A percentile compares a stretch with the other conserved stretches of the same genome.
phyloP scores from a whole-genome alignment of 73 alveolate genomes.

The Loxodes magnus region DNA sequence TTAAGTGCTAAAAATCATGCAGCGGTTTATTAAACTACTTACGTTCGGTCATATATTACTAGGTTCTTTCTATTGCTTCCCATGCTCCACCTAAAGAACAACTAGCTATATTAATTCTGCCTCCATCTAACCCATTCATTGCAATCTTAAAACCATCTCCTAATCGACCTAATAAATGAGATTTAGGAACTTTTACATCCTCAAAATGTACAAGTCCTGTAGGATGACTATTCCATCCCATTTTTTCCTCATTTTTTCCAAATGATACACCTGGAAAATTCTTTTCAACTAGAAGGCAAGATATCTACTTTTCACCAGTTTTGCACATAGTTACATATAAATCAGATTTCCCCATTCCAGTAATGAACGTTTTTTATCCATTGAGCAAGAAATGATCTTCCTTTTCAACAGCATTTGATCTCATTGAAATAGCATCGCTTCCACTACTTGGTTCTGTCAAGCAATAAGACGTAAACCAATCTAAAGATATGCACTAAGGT shows the following conservation, averaged over 20 bases:
- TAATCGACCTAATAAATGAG: conserved; percentile 39
- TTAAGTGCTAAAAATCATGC: conserved; percentile 39
- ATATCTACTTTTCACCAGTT: conserved; percentile 67
- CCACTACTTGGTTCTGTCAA: conserved; percentile 83
- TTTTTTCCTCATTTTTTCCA: conserved; percentile 64
- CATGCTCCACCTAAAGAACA: conserved; percentile 78
- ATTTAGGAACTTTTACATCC: conserved; percentile 63
- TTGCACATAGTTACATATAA: conserved; percentile 53
- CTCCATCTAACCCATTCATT: conserved; percentile 83
- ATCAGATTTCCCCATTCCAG: conserved; percentile 67
- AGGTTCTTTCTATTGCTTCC: conserved; percentile 42
- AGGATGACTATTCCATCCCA: conserved; percentile 85
- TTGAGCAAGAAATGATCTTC: conserved; percentile 64
- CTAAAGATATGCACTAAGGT: conserved; percentile 42
- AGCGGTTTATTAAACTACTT: conserved; percentile 61
- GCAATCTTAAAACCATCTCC: conserved; percentile 89
- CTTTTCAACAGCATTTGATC: conserved; percentile 40
- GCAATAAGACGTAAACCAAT: conserved; percentile 62
- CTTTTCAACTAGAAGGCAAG: conserved; percentile 59
- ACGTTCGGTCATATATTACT: conserved; percentile 44
- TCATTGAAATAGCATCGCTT: conserved; percentile 69
- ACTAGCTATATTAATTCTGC: conserved; percentile 68
- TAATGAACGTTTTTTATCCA: conserved; percentile 76
- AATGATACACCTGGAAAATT: conserved; percentile 62
- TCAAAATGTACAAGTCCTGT: conserved; percentile 56